Evolutionary conservation across 805 yeast species (phyloP), one percentile per base, ranked within the genome.

Genomic region (Yarrowia sp.): DNA sequence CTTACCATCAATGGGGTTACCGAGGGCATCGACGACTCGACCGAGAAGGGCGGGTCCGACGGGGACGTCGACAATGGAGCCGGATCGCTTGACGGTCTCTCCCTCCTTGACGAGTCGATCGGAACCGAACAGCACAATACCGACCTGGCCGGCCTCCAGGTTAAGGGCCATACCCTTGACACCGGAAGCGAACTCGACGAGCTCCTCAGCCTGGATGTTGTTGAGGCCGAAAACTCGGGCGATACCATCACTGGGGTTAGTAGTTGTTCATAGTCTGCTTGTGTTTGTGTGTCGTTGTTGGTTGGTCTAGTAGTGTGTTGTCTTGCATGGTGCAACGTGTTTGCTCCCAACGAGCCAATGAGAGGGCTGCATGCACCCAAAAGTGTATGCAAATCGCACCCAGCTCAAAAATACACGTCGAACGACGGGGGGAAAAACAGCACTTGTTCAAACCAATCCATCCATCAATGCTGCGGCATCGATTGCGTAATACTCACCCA

Each of bases 141-240:
- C 99, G 81, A 95, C 99, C 85, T 95, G 98, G 83, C 97, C 98
- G 78, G 98, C 97, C 86, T 95, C 99, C 88, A 95, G 91, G 89
- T 95, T 95, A 81, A 95, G 88, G 79, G 99, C 98, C 99, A 95
- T 95, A 90, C 99, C 99, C 85, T 93, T 92, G 78, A 94, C 98
- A 87, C 99, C 99, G 70, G 99, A 92, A 71, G 97, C 86, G 86
- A 95, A 96, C 86, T 95, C 99, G 79, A 95, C 98, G 82, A 95
- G 88, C 86, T 95, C 99, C 86, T 95, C 99, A 80, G 99, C 99
- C 87, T 94, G 98, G 84, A 92, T 89, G 88, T 95, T 95, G 95
- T 93, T 95, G 79, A 95, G 86, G 85, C 99, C 99, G 85, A 91
- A 95, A 79, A 95, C 97, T 88, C 98, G 96, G 82, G 99, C 99